phyloP scores from a whole-genome alignment of 768 basidiomycete genomes.

The Saitozyma sp. region DNA sequence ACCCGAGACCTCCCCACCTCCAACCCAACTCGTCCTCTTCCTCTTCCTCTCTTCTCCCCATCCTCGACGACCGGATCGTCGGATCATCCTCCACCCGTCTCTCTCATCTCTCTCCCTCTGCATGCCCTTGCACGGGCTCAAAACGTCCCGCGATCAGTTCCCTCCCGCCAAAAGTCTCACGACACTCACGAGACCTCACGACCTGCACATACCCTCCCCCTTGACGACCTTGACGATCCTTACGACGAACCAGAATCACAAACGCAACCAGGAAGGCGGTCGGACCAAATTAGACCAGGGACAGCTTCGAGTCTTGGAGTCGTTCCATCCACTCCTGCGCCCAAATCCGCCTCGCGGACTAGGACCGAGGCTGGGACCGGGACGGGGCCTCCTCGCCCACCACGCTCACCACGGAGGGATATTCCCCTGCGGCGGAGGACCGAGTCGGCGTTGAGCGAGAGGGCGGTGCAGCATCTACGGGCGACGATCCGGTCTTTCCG shows the following conservation, averaged over 20 bases:
- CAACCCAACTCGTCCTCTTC: slow-evolving; percentile 1
- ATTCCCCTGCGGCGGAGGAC: too few species aligned
- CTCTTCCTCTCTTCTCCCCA: background rate
- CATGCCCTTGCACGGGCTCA: slow-evolving; percentile 1
- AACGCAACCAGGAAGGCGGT: too few species aligned
- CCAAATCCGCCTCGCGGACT: too few species aligned
- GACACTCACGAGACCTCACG: slow-evolving; percentile 1
- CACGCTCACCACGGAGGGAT: too few species aligned
- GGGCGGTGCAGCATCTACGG: too few species aligned
- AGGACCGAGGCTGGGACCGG: too few species aligned
- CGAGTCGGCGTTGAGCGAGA: too few species aligned
- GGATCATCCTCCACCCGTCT: background rate
- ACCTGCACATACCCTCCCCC: background rate
- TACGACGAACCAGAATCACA: background rate
- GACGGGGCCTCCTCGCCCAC: too few species aligned
- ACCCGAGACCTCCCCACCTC: background rate
- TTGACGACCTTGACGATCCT: slow-evolving; percentile 4
- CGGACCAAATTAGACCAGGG: too few species aligned
- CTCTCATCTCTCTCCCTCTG: slow-evolving; percentile 6
- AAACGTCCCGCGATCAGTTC: background rate
- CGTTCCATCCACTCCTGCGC: too few species aligned
- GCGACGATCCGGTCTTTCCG: too few species aligned
- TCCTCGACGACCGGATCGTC: background rate
- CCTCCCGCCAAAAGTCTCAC: background rate
- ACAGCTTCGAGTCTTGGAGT: too few species aligned